phyloP scores from a whole-genome alignment of 345 rosid species.

The Pistacia integerrima region DNA sequence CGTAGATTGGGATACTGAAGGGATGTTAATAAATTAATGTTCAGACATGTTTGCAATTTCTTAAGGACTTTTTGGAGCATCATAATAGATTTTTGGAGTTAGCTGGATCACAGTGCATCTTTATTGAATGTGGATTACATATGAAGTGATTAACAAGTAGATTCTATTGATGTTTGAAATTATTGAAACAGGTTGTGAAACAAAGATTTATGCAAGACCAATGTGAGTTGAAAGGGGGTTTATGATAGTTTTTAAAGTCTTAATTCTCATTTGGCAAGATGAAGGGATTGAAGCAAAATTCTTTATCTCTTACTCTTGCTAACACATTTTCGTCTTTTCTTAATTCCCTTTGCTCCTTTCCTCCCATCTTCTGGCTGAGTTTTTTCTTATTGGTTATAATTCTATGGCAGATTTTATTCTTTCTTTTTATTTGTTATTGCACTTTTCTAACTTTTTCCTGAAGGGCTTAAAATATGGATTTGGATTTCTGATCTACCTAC shows the following conservation, averaged over 20 bases:
- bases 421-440: not conserved
- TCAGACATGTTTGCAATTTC: not conserved
- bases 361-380: not conserved
- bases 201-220: too few species aligned
- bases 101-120: not conserved
- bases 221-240: not conserved
- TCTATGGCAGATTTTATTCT: not conserved
- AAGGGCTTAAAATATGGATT: not conserved
- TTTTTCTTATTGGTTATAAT: not conserved
- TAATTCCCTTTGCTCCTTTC: not conserved
- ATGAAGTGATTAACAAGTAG: conserved; percentile 3
- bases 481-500: not conserved
- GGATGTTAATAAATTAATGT: not conserved
- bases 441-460: not conserved
- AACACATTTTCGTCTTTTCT: not conserved
- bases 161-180: not conserved
- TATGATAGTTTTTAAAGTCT: not conserved
- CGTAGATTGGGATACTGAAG: not conserved
- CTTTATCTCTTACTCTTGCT: not conserved
- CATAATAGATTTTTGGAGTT: not conserved
- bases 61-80: not conserved
- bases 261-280: not conserved
- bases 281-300: not conserved
- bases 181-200: not conserved
- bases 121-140: not conserved